Conservation (phyloP, 495 filamentous ascomycete genomes). For the Penicillium canariense region DNA sequence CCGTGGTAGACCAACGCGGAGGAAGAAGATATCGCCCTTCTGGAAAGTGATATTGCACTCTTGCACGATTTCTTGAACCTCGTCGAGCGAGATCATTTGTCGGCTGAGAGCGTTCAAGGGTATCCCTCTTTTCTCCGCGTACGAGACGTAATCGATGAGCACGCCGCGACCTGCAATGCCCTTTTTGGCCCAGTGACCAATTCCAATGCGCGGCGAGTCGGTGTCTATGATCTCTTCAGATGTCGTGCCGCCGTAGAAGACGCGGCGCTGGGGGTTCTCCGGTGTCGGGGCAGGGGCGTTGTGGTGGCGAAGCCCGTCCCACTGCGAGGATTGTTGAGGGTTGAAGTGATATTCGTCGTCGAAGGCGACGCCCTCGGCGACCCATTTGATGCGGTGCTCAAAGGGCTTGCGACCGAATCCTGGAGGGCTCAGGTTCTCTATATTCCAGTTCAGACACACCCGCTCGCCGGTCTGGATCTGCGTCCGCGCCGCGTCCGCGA, state of each 20-base stretch:
- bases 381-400: slow-evolving; percentile 55
- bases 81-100: slow-evolving; percentile 58
- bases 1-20: slow-evolving; percentile 63
- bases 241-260: slow-evolving; percentile 56
- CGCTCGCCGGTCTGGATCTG: slow-evolving; percentile 50
- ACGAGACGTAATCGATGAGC: slow-evolving; percentile 54
- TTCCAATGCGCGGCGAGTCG: slow-evolving; percentile 50
- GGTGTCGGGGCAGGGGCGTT: slow-evolving; percentile 36
- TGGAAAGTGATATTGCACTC: slow-evolving; percentile 60
- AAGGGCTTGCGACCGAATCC: slow-evolving; percentile 57
- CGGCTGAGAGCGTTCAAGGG: slow-evolving; percentile 56
- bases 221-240: slow-evolving; percentile 52
- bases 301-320: slow-evolving; percentile 73
- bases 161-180: slow-evolving; percentile 57
- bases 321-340: slow-evolving; percentile 73
- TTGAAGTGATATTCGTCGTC: slow-evolving; percentile 73
- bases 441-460: slow-evolving; percentile 51
- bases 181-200: slow-evolving; percentile 46
- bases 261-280: slow-evolving; percentile 32
- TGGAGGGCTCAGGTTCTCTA: slow-evolving; percentile 48
- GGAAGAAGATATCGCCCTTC: slow-evolving; percentile 65
- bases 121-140: slow-evolving; percentile 45
- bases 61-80: slow-evolving; percentile 45
- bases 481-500: slow-evolving; percentile 43
- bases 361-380: slow-evolving; percentile 49